Base-by-base conservation (phyloP, 2,329 filamentous ascomycete species). In the Microthyrium microscopicum region DNA sequence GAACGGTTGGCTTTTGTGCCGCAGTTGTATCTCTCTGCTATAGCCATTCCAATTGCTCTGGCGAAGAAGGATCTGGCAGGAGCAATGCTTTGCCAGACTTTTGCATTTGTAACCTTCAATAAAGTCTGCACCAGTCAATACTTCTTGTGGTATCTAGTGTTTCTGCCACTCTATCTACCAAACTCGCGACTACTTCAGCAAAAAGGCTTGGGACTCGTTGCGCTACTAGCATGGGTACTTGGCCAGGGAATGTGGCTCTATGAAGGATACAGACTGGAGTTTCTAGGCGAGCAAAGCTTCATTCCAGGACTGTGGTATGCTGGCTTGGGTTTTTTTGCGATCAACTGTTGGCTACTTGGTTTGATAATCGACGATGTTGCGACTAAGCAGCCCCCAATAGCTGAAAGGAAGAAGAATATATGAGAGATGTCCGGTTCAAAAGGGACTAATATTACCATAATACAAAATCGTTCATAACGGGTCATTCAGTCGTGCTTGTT, bases 61-160 rank as follows among this genome's bases (percentile, higher is more conserved):
- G 81, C 82, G 12, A 91, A 87, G 52, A 78, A 73, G 45, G 76
- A 89, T 46, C 66, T 98, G 0, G 67, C 85, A 1, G 70, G 74
- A 0, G 77, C 81, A 4, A 85, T 95, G 80, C 69, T 95, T 40
- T 83, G 82, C 4, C 89, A 98, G 57, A 95, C 89, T 0, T 93
- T 94, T 56, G 82, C 87, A 1, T 98, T 98, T 55, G 89, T 95
- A 4, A 77, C 84, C 0, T 95, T 95, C 46, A 98, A 98, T 60
- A 98, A 98, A 61, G 89, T 98, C 40, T 95, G 87, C 66, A 98
- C 89, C 3, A 93, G 84, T 48, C 87, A 95, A 83, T 98, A 98
- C 54, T 98, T 98, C 54, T 69, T 98, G 31, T 98, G 89, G 89
- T 95, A 98, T 56, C 75, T 94, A 56, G 72, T 94, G 42, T 81